Evolutionary conservation across 2,329 filamentous ascomycete species (phyloP).

Genomic region (Xylaria hypoxylon): DNA sequence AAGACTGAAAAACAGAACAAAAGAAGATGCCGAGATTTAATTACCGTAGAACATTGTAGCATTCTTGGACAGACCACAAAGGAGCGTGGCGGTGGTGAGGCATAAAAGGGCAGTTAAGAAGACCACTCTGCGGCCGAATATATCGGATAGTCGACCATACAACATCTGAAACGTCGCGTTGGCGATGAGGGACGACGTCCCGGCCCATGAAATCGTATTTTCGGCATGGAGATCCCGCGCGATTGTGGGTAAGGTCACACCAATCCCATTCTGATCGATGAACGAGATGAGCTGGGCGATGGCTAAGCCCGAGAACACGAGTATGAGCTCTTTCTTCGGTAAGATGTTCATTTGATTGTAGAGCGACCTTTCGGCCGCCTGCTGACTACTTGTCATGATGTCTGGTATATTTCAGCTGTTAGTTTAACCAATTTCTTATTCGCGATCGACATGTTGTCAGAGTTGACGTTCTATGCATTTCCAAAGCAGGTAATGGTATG

Average conservation of each 20-base stretch:
- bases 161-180: slow-evolving; percentile 58
- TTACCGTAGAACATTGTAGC: slow-evolving; percentile 46
- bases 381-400: slow-evolving; percentile 27
- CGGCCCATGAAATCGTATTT: slow-evolving; percentile 40
- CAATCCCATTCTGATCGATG: slow-evolving; percentile 42
- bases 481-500: too few relatives aligned
- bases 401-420: not conserved
- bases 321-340: slow-evolving; percentile 3
- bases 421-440: not conserved
- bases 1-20: too few relatives aligned
- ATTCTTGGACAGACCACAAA: slow-evolving; percentile 47
- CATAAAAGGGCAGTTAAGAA: slow-evolving; percentile 53
- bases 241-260: slow-evolving; percentile 43
- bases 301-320: slow-evolving; percentile 24
- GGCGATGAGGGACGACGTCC: slow-evolving; percentile 42
- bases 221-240: slow-evolving; percentile 38
- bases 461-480: too few relatives aligned
- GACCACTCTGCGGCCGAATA: slow-evolving; percentile 59
- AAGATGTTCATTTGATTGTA: slow-evolving; percentile 29
- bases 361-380: slow-evolving; percentile 32
- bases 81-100: slow-evolving; percentile 59
- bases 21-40: not conserved
- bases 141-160: slow-evolving; percentile 59
- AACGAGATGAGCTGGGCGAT: slow-evolving; percentile 30
- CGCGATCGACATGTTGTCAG: too few relatives aligned